Evolutionary conservation across 73 alveolate genomes (phyloP).

Genomic region (Tetrahymena elliotti): DNA sequence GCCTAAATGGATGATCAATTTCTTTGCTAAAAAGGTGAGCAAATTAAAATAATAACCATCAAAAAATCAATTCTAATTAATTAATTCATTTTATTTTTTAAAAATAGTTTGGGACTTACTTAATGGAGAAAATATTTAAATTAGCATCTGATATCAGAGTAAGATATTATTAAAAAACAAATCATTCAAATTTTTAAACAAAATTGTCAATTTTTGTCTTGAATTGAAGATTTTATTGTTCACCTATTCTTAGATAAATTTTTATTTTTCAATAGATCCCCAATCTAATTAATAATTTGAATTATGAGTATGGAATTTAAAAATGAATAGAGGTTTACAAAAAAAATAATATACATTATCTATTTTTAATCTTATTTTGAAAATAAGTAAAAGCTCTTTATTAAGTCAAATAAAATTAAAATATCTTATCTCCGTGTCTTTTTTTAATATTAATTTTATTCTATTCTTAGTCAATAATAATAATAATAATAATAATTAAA

Average conservation of each 20-base stretch:
- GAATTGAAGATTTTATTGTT: not conserved
- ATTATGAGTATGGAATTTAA: not conserved
- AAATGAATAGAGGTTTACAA: not conserved
- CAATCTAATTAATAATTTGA: not conserved
- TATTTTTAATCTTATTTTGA: no score
- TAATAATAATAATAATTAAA: no score
- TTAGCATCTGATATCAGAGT: not conserved
- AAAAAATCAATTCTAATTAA: not conserved
- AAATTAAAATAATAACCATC: no score
- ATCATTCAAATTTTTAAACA: not conserved
- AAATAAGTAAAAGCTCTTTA: no score
- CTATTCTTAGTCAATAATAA: no score
- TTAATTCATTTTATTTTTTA: not conserved
- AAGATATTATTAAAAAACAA: not conserved
- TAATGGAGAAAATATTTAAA: not conserved
- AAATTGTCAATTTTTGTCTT: no score
- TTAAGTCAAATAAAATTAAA: no score
- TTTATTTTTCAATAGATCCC: not conserved
- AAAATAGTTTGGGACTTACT: not conserved
- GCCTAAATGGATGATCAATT: not conserved
- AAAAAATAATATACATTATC: no score
- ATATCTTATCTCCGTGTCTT: no score
- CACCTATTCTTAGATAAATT: not conserved
- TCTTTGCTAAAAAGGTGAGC: not conserved
- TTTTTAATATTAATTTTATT: no score